phyloP scores from a whole-genome alignment of 176 grass and related monocot genomes.

The Cenchrus fungigraminus region DNA sequence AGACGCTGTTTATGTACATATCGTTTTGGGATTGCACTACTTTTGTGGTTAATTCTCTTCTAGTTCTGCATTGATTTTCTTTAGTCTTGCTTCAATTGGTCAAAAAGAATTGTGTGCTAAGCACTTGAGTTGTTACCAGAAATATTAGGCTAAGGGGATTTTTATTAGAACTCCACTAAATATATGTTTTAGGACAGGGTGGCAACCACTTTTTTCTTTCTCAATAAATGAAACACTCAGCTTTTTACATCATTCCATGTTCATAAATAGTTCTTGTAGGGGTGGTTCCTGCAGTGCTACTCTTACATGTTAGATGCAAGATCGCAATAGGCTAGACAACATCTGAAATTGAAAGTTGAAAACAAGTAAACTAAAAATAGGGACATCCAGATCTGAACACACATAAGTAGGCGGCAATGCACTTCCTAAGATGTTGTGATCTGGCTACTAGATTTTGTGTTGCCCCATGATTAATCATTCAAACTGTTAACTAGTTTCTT shows the following conservation, averaged over 20 bases:
- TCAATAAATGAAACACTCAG: background rate
- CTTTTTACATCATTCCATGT: background rate
- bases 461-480: background rate
- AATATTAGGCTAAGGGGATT: background rate
- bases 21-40: background rate
- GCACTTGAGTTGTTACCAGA: background rate
- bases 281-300: background rate
- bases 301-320: background rate
- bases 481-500: slow-evolving; percentile 16
- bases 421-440: background rate
- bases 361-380: slow-evolving; percentile 4
- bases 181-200: background rate
- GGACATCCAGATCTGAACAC: background rate
- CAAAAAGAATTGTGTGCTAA: background rate
- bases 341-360: slow-evolving; percentile 1
- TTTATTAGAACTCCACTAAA: background rate
- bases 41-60: background rate
- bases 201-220: background rate
- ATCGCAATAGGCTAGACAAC: slow-evolving; percentile 1
- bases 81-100: background rate
- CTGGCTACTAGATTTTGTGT: background rate
- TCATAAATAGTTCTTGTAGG: background rate
- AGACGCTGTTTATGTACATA: background rate
- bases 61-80: background rate
- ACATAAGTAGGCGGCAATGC: background rate